These are phyloP conservation scores for Penicillium sp. DNA, from an alignment of 2,329 filamentous ascomycete species.

Conservation along the genomic window DNA sequence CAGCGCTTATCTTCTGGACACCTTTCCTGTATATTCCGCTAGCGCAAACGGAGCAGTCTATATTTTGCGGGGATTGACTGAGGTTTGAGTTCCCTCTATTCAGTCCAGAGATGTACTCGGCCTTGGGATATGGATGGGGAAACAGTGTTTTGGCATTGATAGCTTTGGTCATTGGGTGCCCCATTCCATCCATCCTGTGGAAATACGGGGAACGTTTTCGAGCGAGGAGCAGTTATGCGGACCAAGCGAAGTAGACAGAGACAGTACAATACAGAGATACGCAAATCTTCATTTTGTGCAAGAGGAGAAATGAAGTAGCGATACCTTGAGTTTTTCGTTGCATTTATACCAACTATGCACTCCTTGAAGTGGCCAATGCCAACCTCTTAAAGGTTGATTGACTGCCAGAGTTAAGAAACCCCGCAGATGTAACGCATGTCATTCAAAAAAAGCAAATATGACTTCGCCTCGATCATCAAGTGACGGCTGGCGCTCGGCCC, in stretches of 20 bases:
- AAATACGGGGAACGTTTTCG: slow-evolving; percentile 1
- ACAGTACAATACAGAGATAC: neutral
- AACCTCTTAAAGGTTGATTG: neutral
- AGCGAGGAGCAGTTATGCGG: neutral
- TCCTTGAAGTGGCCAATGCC: neutral
- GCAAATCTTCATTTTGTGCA: too few species aligned
- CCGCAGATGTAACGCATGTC: neutral
- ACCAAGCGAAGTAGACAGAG: neutral
- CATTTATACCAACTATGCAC: too few species aligned
- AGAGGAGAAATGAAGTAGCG: too few species aligned
- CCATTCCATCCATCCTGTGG: neutral
- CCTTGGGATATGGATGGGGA: slow-evolving; percentile 41
- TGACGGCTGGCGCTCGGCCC: neutral
- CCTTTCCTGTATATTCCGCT: slow-evolving; percentile 41
- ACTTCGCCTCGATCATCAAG: neutral
- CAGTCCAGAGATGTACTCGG: slow-evolving; percentile 40
- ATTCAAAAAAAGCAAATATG: neutral
- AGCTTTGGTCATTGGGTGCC: neutral
- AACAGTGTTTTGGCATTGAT: slow-evolving; percentile 42
- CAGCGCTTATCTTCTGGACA: slow-evolving; percentile 46
- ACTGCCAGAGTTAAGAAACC: neutral
- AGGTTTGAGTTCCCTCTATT: slow-evolving; percentile 44
- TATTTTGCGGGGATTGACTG: slow-evolving; percentile 39
- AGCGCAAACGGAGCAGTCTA: slow-evolving; percentile 38
- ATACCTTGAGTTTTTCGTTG: too few species aligned